phyloP scores from a whole-genome alignment of 2,329 filamentous ascomycete species.

The Celoporthe dispersa region DNA sequence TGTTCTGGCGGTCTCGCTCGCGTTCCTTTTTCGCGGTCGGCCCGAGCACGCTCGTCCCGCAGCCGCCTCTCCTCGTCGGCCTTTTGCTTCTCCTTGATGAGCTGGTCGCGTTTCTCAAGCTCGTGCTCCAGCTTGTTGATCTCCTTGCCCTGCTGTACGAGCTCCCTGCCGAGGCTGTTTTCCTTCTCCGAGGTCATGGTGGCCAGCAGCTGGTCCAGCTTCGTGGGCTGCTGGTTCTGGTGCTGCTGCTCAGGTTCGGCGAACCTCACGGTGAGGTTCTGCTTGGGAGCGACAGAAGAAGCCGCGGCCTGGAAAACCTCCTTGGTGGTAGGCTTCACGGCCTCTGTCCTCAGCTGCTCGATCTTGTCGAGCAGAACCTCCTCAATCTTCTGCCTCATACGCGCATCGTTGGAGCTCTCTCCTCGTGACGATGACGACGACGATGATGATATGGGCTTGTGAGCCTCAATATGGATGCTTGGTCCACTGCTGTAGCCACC shows the following conservation, averaged over 20 bases:
- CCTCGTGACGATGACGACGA: not conserved
- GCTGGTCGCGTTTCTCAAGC: slow-evolving; percentile 22
- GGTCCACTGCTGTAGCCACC: slow-evolving; percentile 14
- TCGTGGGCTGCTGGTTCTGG: not conserved
- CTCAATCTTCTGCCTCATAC: slow-evolving; percentile 26
- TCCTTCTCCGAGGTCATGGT: slow-evolving; percentile 11
- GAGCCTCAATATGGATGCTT: slow-evolving; percentile 27
- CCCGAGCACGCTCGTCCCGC: slow-evolving; percentile 18
- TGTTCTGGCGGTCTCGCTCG: slow-evolving; percentile 20
- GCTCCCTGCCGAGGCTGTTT: slow-evolving; percentile 26
- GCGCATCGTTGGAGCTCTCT: slow-evolving; percentile 14
- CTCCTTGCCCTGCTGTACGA: slow-evolving; percentile 27
- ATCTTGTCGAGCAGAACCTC: slow-evolving; percentile 22
- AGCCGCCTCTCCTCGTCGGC: slow-evolving; percentile 17
- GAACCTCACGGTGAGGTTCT: slow-evolving; percentile 19
- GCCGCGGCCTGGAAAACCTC: slow-evolving; percentile 2
- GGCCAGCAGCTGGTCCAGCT: not conserved
- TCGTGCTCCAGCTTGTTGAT: slow-evolving; percentile 28
- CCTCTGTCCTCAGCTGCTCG: slow-evolving; percentile 25
- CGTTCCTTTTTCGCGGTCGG: slow-evolving; percentile 23
- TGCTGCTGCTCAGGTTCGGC: slow-evolving; percentile 26
- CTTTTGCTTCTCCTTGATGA: slow-evolving; percentile 24
- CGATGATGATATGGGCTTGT: slow-evolving; percentile 11
- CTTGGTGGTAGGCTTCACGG: slow-evolving; percentile 2
- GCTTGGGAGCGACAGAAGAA: slow-evolving; percentile 11